These are phyloP conservation scores for Solanum aculeatissimum DNA, from an alignment of 305 asterid genomes.

Conservation along the genomic window DNA sequence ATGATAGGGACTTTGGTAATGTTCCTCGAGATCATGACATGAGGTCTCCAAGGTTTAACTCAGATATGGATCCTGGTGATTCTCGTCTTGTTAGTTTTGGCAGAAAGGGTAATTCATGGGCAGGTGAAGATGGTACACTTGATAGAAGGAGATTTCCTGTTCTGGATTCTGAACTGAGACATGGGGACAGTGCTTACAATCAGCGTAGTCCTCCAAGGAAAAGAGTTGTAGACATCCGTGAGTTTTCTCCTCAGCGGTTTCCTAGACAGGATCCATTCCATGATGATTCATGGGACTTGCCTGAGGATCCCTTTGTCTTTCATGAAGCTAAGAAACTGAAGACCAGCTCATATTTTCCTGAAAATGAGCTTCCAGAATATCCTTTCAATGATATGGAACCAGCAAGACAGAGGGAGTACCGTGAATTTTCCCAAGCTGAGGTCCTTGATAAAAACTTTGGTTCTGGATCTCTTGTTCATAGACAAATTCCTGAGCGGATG, in stretches of 20 bases:
- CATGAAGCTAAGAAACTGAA: slow-evolving; percentile 61
- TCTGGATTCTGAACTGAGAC: slow-evolving; percentile 26
- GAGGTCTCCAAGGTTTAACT: slow-evolving; percentile 46
- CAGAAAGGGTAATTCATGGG: slow-evolving; percentile 37
- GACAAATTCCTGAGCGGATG: slow-evolving; percentile 27
- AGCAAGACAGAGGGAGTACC: slow-evolving; percentile 27
- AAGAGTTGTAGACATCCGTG: slow-evolving; percentile 31
- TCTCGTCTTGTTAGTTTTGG: slow-evolving; percentile 23
- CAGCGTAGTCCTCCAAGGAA: slow-evolving; percentile 44
- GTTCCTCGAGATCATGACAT: slow-evolving; percentile 28
- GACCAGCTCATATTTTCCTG: slow-evolving; percentile 28
- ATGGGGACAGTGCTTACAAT: slow-evolving; percentile 30
- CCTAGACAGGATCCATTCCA: slow-evolving; percentile 32
- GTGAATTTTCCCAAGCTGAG: slow-evolving; percentile 26
- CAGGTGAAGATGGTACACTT: slow-evolving; percentile 28
- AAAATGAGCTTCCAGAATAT: slow-evolving; percentile 69
- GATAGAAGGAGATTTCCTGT: slow-evolving; percentile 41
- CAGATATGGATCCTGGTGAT: slow-evolving; percentile 34
- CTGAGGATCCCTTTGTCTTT: slow-evolving; percentile 59
- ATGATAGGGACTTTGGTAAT: slow-evolving; percentile 41
- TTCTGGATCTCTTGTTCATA: slow-evolving; percentile 42
- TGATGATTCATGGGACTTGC: slow-evolving; percentile 89
- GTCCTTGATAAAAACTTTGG: slow-evolving; percentile 34
- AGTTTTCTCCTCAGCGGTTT: slow-evolving; percentile 42
- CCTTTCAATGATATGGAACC: slow-evolving; percentile 61